A percentile compares a stretch with the other conserved stretches of the same genome.
Evolutionary conservation across 164 flowering plant species (phyloP).

Genomic region (Vitis labrusca): DNA sequence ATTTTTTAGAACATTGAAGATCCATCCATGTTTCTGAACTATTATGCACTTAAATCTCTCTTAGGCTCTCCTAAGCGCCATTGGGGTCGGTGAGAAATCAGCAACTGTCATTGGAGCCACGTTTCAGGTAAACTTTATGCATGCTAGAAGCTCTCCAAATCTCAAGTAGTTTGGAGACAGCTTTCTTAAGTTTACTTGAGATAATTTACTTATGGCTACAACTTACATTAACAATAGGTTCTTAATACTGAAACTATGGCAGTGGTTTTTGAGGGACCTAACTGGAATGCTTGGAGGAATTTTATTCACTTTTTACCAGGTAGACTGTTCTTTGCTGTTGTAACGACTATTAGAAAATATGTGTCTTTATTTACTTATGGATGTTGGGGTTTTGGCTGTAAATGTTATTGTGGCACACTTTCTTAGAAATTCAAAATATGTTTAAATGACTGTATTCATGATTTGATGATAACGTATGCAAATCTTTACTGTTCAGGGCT

Average conservation of each 20-base stretch:
- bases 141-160: not conserved
- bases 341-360: not conserved
- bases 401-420: no score
- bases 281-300: slow-evolving; percentile 99
- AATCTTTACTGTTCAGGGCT: slow-evolving; percentile 45
- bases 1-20: not conserved
- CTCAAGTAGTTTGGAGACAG: not conserved
- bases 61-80: slow-evolving; percentile 95
- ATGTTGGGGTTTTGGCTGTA: no score
- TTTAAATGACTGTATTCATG: no score
- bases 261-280: slow-evolving; percentile 99
- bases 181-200: not conserved
- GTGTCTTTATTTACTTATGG: no score
- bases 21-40: not conserved
- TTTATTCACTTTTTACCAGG: slow-evolving; percentile 95
- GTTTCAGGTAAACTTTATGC: slow-evolving; percentile 62
- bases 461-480: not conserved
- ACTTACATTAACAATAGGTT: not conserved
- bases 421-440: no score
- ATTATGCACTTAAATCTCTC: not conserved
- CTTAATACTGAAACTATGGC: slow-evolving; percentile 18
- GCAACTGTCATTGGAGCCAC: slow-evolving; percentile 98
- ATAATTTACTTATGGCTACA: no score
- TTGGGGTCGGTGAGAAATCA: slow-evolving; percentile 97
- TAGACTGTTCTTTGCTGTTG: slow-evolving; percentile 17